These are phyloP conservation scores for Tetrahymena malaccensis DNA, from an alignment of 73 alveolate genomes.

Conservation along the genomic window DNA sequence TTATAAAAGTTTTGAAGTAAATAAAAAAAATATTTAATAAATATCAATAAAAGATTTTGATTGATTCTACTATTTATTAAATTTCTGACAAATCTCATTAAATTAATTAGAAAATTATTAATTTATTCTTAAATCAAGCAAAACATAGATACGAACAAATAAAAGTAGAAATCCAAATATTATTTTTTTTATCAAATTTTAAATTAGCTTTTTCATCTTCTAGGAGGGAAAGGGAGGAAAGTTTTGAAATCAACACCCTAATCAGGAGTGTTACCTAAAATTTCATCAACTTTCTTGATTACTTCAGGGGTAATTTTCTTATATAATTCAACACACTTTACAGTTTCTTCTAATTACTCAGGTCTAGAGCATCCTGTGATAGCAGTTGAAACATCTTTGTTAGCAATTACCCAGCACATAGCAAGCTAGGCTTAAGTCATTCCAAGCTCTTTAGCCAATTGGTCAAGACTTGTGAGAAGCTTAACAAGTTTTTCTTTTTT, in stretches of 20 bases:
- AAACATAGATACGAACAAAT: too few species aligned
- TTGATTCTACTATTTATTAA: too few species aligned
- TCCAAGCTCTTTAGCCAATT: slow-evolving; percentile 51
- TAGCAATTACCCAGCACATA: slow-evolving; percentile 80
- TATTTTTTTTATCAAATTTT: too few species aligned
- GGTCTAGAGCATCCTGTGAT: slow-evolving; percentile 77
- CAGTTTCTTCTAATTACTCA: slow-evolving; percentile 70
- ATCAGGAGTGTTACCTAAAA: slow-evolving; percentile 52
- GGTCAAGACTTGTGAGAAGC: slow-evolving; percentile 25
- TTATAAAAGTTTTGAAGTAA: too few species aligned
- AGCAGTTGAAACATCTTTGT: slow-evolving; percentile 74
- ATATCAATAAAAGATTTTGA: too few species aligned
- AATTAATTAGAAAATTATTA: too few species aligned
- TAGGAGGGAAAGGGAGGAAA: slow-evolving; percentile 29
- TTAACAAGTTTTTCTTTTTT: background rate
- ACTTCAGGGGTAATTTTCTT: slow-evolving; percentile 55
- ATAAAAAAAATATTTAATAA: too few species aligned
- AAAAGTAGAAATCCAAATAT: too few species aligned
- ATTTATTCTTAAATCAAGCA: too few species aligned
- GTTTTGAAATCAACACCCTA: slow-evolving; percentile 37
- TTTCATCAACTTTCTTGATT: slow-evolving; percentile 52
- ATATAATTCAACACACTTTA: slow-evolving; percentile 59
- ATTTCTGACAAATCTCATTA: too few species aligned
- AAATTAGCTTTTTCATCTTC: slow-evolving; percentile 39
- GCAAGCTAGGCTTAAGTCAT: slow-evolving; percentile 73